Evolutionary conservation across 140 eudicot species (phyloP).

Genomic region (Anethum foeniculum): DNA sequence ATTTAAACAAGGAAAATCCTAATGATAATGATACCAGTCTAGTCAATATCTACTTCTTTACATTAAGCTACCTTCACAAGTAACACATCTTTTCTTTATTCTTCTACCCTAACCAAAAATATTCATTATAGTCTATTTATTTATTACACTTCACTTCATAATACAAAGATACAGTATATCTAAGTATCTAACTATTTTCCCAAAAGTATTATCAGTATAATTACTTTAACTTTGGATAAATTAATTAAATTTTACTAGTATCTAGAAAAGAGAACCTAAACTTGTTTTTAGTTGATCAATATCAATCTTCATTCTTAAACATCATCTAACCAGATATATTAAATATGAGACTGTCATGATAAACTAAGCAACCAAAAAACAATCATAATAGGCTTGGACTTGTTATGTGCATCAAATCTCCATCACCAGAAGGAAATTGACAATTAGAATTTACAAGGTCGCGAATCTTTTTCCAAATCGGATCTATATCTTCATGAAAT

Average conservation of each 20-base stretch:
- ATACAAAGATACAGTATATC: background rate
- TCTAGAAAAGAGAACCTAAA: background rate
- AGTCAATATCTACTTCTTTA: background rate
- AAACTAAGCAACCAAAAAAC: background rate
- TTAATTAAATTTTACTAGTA: background rate
- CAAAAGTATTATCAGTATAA: background rate
- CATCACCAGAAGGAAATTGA: background rate
- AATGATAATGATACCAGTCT: background rate
- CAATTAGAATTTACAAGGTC: background rate
- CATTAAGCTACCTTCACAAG: background rate
- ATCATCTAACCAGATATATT: background rate
- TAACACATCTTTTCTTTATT: background rate
- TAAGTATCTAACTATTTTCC: background rate
- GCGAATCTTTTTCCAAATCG: background rate
- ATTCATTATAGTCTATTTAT: background rate
- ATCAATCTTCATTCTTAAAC: background rate
- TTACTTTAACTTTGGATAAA: too few relatives aligned
- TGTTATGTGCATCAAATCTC: background rate
- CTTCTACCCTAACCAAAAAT: background rate
- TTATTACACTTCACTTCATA: background rate
- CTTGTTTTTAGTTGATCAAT: background rate
- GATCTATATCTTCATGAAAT: too few relatives aligned
- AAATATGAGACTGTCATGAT: background rate
- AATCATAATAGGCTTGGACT: background rate
- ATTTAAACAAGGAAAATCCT: background rate